These are phyloP conservation scores for Pyrenopolyporus hunteri DNA, from an alignment of 495 filamentous ascomycete genomes.

Conservation along the genomic window DNA sequence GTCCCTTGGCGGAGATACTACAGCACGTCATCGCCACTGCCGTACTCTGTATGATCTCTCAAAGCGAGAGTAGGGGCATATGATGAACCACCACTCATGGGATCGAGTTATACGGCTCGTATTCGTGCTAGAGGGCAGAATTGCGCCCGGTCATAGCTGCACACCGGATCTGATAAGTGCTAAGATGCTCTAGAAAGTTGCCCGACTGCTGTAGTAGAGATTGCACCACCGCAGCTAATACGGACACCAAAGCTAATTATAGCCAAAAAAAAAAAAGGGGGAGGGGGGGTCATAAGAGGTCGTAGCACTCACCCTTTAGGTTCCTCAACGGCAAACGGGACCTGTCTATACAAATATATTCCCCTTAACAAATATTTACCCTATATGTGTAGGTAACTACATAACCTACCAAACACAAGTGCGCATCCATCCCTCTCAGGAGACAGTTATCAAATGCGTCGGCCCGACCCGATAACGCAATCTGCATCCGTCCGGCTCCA, in stretches of 20 bases:
- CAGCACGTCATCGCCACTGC: slow-evolving; percentile 38
- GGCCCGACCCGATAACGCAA: slow-evolving; percentile 25
- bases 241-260: too few relatives aligned
- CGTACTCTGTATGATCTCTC: slow-evolving; percentile 34
- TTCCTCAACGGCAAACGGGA: too few relatives aligned
- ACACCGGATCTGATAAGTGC: not conserved
- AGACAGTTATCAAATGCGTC: slow-evolving; percentile 20
- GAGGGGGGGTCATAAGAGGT: too few relatives aligned
- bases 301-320: too few relatives aligned
- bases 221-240: slow-evolving; percentile 14
- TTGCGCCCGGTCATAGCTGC: slow-evolving; percentile 26
- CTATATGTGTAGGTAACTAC: too few relatives aligned
- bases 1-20: slow-evolving; percentile 16
- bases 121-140: too few relatives aligned
- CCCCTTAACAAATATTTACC: too few relatives aligned
- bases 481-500: slow-evolving; percentile 26
- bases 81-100: slow-evolving; percentile 42
- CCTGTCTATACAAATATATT: too few relatives aligned
- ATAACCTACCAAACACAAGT: too few relatives aligned
- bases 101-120: slow-evolving; percentile 37
- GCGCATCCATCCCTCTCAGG: not conserved
- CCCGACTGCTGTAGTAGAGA: slow-evolving; percentile 18
- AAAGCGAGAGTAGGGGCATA: slow-evolving; percentile 30
- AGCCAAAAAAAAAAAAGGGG: not conserved
- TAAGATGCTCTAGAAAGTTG: slow-evolving; percentile 11